Conservation (phyloP, 352 stramenopile genomes). For the Phytophthora megakarya region DNA sequence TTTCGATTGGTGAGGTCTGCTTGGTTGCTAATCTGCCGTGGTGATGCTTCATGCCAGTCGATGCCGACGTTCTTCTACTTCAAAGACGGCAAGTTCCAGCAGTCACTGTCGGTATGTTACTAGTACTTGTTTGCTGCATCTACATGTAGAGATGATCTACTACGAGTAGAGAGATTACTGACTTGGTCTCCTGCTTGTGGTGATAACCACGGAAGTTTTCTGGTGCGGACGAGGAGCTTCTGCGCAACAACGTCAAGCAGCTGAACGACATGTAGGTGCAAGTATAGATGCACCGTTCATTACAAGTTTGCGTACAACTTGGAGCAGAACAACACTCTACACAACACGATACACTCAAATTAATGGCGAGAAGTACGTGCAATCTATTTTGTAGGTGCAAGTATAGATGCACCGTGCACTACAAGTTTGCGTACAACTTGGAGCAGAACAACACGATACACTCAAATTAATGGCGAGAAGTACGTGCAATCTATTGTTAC, state of each 20-base stretch:
- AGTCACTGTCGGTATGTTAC: constrained; percentile 67
- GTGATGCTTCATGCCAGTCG: constrained; percentile 44
- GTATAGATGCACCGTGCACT: too few relatives aligned
- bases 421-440: too few relatives aligned
- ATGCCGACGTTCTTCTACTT: constrained; percentile 91
- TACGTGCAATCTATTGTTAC: constrained; percentile 1
- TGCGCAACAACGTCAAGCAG: constrained; percentile 76
- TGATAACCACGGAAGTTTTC: constrained; percentile 64
- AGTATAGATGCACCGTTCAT: neutral
- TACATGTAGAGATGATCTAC: too few relatives aligned
- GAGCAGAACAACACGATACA: too few relatives aligned
- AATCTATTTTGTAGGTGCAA: too few relatives aligned
- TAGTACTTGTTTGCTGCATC: neutral
- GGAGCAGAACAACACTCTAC: too few relatives aligned
- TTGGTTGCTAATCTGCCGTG: constrained; percentile 1
- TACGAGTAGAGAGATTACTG: neutral
- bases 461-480: neutral
- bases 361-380: neutral
- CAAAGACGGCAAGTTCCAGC: constrained; percentile 76
- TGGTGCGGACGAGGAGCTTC: constrained; percentile 75
- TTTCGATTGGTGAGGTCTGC: neutral
- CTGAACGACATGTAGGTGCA: constrained; percentile 66
- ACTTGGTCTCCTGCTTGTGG: constrained; percentile 12
- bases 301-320: neutral
- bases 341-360: too few relatives aligned